Base-by-base conservation (phyloP, 2,329 filamentous ascomycete species). In the Orbilia quercus region DNA sequence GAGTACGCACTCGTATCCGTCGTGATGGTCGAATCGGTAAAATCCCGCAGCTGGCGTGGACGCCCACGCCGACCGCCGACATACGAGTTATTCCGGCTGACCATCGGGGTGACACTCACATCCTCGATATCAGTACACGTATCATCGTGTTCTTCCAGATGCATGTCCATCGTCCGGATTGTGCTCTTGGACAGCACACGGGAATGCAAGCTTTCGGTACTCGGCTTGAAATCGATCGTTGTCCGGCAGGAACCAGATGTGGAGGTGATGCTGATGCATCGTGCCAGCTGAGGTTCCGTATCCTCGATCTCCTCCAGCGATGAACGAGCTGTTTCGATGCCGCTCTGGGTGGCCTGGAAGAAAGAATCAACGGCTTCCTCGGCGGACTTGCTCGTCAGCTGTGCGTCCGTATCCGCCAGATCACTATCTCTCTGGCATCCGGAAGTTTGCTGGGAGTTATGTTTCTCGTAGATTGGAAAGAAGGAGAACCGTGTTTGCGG, bases 201-300 rank as follows among this genome's bases (percentile, higher is more conserved):
- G 1, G 45, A 57, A 20, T 73, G 59, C 6, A 60, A 40, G 42
- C 69, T 73, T 20, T 60, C 59, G 7, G 28, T 16, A 7, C 53
- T 66, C 9, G 69, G 47, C 42, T 60, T 73, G 47, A 60, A 66
- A 12, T 73, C 69, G 25, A 73, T 73, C 4, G 69, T 73, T 1
- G 69, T 73, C 36, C 69, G 55, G 20, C 54, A 65, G 20, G 69
- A 73, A 5, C 69, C 69, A 23, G 69, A 73, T 1, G 69, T 66
- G 31, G 69, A 73, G 31, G 69, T 73, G 31, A 73, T 73, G 44
- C 69, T 73, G 20, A 73, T 55, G 23, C 47, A 66, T 34, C 69
- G 59, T 14, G 69, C 69, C 1, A 73, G 47, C 25, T 73, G 60
- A 2, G 60, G 69, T n/a, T 57, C 69, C 9, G 25, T 55, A 31